Evolutionary conservation across 805 yeast species (phyloP), one percentile per base, ranked within the genome.

Genomic region (Candida glaebosa): DNA sequence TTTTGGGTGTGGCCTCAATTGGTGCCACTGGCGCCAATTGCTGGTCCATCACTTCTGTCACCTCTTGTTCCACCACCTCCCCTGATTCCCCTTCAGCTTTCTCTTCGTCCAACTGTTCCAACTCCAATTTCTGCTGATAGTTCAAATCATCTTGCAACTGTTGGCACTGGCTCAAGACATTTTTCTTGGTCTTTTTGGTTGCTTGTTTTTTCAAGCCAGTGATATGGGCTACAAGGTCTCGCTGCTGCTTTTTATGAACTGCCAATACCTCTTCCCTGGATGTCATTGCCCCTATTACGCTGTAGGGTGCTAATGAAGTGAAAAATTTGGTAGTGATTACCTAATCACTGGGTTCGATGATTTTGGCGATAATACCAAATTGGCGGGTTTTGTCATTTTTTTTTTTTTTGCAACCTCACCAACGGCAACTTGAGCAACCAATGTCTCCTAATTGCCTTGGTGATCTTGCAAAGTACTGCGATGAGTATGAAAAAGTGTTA

Each of bases 191-290:
- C 37, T 88, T 82, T 56, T 87, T 86, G 14, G 87, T 79, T 2
- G 91, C 90, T 60, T 83, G 91, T 53, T 87, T 87, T 65, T 84
- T 87, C 73, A 89, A 62, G 2, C 85, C 83, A 2, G 95, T 87
- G 22, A 80, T 69, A 22, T 76, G 73, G 7, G 85, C 83, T 16
- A 76, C 69, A 44, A 87, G 66, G 43, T 87, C 89, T 47, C 80
- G 75, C 41, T 59, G 61, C 58, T 88, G 95, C 53, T 81, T 81
- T 50, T 78, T 71, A 50, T 89, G 96, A 46, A 84, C 73, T 0
- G 78, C 69, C 3, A 77, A 46, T 3, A 82, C 42, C 33, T 73
- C 76, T 18, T 80, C 85, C 54, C 47, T 56, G 9, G 40, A 42
- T 24, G 28, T 14, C 18, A 18, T 18, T 8, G 16, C 16, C 12